Evolutionary conservation across 352 stramenopile genomes (phyloP), one percentile per base, ranked within the genome.

Genomic region (Pythium volutum): DNA sequence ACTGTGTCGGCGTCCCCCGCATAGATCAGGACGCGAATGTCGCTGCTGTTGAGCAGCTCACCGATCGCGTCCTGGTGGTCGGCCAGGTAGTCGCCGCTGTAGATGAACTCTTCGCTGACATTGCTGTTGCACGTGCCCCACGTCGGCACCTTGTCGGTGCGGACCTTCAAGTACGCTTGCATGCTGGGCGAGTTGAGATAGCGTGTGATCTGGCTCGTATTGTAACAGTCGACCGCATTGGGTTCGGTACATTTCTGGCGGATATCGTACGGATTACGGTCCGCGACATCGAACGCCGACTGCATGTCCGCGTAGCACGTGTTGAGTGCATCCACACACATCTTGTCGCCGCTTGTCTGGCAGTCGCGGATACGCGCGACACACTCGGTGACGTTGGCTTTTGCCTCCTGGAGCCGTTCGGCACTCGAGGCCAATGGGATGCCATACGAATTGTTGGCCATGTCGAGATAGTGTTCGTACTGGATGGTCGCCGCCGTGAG

Each of bases 1-100:
- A 98, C 96, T 66, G 97, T 97, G 63, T 98, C 94, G 22, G 87
- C 72, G 71, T 98, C 93, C 89, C 87, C 16, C 6, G 36, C 52
- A 12, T 49, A 59, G 38, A 59, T 48, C 4, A 59, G 52, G 20
- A 59, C 26, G 23, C 64, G 71, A 12, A 79, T 18, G 15, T 38
- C 62, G 29, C 43, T 55, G 27, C 66, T 57, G 34, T 76, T 60
- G 12, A 98, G 71, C 56, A 98, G 66, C 16, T 50, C 43, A 11
- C 43, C 23, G 22, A 50, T 23, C 10, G 66, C 56, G 26, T 77
- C 56, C 2, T 98, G 70, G 54, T 98, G 66, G 31, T 91, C 81
- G 5, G 73, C 71, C 29, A 97, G 49, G 27, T 84, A 78, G 11
- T 69, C 52, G 46, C 66, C 55, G 38, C 96, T 92, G 20, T 86